Evolutionary conservation across 495 filamentous ascomycete species (phyloP).

Genomic region (Cercophora scortea): DNA sequence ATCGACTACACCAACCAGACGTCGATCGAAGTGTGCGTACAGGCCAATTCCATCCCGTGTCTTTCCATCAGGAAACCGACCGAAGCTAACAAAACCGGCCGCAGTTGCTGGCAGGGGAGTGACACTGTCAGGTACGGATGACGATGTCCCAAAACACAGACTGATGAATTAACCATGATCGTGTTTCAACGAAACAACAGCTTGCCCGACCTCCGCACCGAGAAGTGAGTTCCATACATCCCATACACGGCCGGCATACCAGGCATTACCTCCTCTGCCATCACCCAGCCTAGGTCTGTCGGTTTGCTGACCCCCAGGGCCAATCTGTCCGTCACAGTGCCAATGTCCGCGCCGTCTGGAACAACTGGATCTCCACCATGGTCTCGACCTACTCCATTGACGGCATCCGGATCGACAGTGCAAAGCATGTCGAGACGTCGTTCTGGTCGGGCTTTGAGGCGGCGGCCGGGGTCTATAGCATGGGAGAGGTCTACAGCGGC

Average conservation of each 20-base stretch:
- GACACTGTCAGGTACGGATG: constrained; percentile 35
- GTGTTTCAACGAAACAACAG: constrained; percentile 5
- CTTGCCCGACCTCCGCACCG: constrained; percentile 65
- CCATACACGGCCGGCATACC: neutral
- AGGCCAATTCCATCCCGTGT: constrained; percentile 10
- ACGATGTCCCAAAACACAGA: neutral
- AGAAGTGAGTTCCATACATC: constrained; percentile 21
- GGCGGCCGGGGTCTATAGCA: constrained; percentile 62
- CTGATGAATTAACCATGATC: neutral
- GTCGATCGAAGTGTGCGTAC: constrained; percentile 27
- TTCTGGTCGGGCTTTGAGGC: constrained; percentile 60
- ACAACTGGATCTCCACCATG: constrained; percentile 57
- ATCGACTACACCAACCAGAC: constrained; percentile 58
- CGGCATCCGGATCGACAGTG: constrained; percentile 70
- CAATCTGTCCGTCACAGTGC: constrained; percentile 2
- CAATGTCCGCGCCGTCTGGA: constrained; percentile 48
- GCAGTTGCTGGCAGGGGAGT: constrained; percentile 60
- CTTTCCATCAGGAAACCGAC: constrained; percentile 18
- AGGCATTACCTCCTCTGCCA: neutral
- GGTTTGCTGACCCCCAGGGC: neutral
- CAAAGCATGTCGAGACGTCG: constrained; percentile 59
- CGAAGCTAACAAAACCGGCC: neutral
- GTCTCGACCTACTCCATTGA: constrained; percentile 69
- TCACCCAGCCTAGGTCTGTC: neutral
- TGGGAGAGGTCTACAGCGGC: constrained; percentile 63